Percentiles rank a stretch among this genome's conserved stretches.
Evolutionary conservation across 1,139 yeast species (phyloP).

Genomic region (Lodderomyces margitis): DNA sequence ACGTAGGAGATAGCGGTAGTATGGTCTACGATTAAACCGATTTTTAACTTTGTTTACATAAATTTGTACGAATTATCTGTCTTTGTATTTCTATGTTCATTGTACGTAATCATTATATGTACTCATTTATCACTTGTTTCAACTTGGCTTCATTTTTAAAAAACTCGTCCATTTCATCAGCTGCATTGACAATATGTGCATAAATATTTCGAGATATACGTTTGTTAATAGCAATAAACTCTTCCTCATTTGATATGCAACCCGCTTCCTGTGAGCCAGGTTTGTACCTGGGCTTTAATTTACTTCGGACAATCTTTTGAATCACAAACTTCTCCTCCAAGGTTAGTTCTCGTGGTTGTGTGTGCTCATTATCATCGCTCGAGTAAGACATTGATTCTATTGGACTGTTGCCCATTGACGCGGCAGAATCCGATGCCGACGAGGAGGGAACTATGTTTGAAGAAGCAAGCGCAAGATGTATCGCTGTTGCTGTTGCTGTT

Average conservation of each 20-base stretch:
- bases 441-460: slow-evolving; percentile 6
- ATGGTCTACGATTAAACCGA: too few species aligned
- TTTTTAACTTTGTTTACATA: too few species aligned
- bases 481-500: slow-evolving; percentile 6
- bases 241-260: slow-evolving; percentile 23
- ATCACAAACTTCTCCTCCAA: slow-evolving; percentile 1
- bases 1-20: slow-evolving; percentile 44
- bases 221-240: slow-evolving; percentile 37
- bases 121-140: slow-evolving; percentile 23
- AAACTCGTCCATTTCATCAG: slow-evolving; percentile 12
- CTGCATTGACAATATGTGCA: slow-evolving; percentile 21
- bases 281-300: slow-evolving; percentile 46
- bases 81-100: too few species aligned
- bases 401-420: slow-evolving; percentile 13
- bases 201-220: slow-evolving; percentile 46
- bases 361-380: slow-evolving; percentile 13
- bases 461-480: background rate
- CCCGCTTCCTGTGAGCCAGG: slow-evolving; percentile 5
- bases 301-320: slow-evolving; percentile 32
- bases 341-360: slow-evolving; percentile 3
- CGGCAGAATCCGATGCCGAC: slow-evolving; percentile 11
- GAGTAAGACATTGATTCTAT: slow-evolving; percentile 13
- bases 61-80: too few species aligned
- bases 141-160: slow-evolving; percentile 20
- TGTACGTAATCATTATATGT: slow-evolving; percentile 16